Base-by-base conservation (phyloP, 2,329 filamentous ascomycete genomes). In the Cephalotrichum gorgonifer region DNA sequence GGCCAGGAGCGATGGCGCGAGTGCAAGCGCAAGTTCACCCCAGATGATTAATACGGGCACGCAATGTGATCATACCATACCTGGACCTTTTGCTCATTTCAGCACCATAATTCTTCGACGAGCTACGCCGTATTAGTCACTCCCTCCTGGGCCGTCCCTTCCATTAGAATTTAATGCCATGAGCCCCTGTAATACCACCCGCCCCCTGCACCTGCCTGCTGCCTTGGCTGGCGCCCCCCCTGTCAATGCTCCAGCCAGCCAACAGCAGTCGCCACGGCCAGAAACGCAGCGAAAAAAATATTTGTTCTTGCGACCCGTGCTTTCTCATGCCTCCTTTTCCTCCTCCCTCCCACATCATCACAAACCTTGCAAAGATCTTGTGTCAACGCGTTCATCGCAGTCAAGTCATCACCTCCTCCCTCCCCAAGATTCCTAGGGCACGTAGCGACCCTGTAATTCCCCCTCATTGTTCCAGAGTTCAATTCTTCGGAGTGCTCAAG, bases 401-500 rank as follows among this genome's bases (percentile, higher is more conserved):
- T 49, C 64, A 66, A 64, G 65, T 63, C 54, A 54, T 56, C 55
- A 58, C 56, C 54, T 54, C 58, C 58, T 60, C 56, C 61, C 54
- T 55, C 56, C 56, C 62, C 65, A 62, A 62, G 63, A 62, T 69
- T 69, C 82, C 85, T 89, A 89, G 86, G 86, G 86, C 86, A 88
- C 85, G 71, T 79, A 89, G 86, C 86, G 86, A 89, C 86, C 86
- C 86, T 89, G 75, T 69, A 68, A 71, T 71, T 69, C 72, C 73
- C 75, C 79, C 75, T 47, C 49, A 51, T 47, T 31, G 46, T 47
- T 50, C 50, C 48, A 85, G 82, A 86, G 83, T 85, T 75, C 74
- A 78, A 76, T 43, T 43, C 30, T 6, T 33, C 25, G 41, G 23
- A 28, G 14, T 30, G 9, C 26, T 44, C 43, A 22, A 27, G 26